Evolutionary conservation across 495 filamentous ascomycete genomes (phyloP).

Genomic region (Aspergillus ellipticus): DNA sequence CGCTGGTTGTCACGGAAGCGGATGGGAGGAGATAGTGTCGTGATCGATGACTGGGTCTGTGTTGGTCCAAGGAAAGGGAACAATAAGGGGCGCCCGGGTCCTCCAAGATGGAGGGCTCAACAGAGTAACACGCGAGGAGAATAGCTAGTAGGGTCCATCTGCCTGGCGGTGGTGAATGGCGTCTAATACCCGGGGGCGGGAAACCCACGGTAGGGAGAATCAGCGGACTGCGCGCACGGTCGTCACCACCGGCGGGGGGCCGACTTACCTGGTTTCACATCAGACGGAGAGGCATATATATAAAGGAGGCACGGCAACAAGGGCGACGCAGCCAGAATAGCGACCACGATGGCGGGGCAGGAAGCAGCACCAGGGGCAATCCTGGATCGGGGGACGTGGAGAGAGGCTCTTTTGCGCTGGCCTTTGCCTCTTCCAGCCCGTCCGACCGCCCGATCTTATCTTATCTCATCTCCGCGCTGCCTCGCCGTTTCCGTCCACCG

Average conservation of each 20-base stretch:
- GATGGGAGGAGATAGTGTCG: neutral
- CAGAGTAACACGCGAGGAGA: constrained; percentile 6
- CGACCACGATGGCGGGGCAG: neutral
- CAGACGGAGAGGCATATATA: constrained; percentile 15
- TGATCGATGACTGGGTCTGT: neutral
- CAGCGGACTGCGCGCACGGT: constrained; percentile 13
- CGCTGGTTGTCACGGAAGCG: constrained; percentile 1
- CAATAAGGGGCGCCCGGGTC: constrained; percentile 3
- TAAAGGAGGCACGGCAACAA: neutral
- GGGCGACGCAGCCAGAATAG: neutral
- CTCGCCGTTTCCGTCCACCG: constrained; percentile 7
- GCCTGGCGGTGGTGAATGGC: constrained; percentile 8
- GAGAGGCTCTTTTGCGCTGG: constrained; percentile 18
- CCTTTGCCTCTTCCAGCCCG: constrained; percentile 14
- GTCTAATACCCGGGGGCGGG: constrained; percentile 11
- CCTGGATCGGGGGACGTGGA: constrained; percentile 12
- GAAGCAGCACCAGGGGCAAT: constrained; percentile 6
- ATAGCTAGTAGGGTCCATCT: constrained; percentile 3
- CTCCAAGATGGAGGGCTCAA: constrained; percentile 5
- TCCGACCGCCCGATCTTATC: constrained; percentile 31
- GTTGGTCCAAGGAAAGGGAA: neutral
- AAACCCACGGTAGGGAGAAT: constrained; percentile 16
- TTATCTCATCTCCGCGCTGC: constrained; percentile 45
- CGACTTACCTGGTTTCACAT: constrained; percentile 20
- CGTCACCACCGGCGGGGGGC: constrained; percentile 10